These are phyloP conservation scores for Trametes villosa DNA, from an alignment of 768 basidiomycete genomes.

Conservation along the genomic window DNA sequence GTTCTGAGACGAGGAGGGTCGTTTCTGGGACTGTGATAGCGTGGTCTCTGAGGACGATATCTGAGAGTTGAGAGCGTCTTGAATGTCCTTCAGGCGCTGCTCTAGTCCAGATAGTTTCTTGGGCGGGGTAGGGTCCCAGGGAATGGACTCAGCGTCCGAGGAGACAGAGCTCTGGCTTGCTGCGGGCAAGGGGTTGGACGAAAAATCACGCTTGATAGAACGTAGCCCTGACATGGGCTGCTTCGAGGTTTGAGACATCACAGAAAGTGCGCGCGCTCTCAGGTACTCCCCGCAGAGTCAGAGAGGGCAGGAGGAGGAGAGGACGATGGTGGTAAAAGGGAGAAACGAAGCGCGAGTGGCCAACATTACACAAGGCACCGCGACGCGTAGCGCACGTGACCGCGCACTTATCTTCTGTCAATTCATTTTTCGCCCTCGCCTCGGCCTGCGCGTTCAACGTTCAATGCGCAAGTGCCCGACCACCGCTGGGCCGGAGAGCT, in stretches of 20 bases:
- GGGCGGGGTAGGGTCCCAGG: constrained; percentile 23
- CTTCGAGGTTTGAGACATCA: constrained; percentile 20
- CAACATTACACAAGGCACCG: not conserved
- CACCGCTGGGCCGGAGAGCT: too few species aligned
- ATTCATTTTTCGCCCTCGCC: not conserved
- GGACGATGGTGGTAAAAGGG: not conserved
- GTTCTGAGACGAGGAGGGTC: constrained; percentile 30
- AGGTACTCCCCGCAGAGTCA: not conserved
- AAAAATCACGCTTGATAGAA: constrained; percentile 67
- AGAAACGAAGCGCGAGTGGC: not conserved
- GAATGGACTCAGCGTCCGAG: constrained; percentile 22
- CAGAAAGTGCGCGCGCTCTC: not conserved
- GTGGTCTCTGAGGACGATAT: constrained; percentile 23
- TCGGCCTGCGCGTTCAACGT: too few species aligned
- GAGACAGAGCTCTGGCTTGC: constrained; percentile 39
- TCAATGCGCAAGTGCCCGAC: too few species aligned
- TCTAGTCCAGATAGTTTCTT: constrained; percentile 27
- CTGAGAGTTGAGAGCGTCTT: constrained; percentile 52
- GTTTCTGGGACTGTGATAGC: constrained; percentile 37
- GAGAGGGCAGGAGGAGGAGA: not conserved
- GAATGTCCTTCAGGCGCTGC: constrained; percentile 59
- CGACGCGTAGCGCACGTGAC: constrained; percentile 23
- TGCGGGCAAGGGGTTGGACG: constrained; percentile 45
- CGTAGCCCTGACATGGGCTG: constrained; percentile 60
- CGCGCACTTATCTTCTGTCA: constrained; percentile 1